These are phyloP conservation scores for Podila horticola DNA, from an alignment of 192 early-diverging fungal genomes.

Conservation along the genomic window DNA sequence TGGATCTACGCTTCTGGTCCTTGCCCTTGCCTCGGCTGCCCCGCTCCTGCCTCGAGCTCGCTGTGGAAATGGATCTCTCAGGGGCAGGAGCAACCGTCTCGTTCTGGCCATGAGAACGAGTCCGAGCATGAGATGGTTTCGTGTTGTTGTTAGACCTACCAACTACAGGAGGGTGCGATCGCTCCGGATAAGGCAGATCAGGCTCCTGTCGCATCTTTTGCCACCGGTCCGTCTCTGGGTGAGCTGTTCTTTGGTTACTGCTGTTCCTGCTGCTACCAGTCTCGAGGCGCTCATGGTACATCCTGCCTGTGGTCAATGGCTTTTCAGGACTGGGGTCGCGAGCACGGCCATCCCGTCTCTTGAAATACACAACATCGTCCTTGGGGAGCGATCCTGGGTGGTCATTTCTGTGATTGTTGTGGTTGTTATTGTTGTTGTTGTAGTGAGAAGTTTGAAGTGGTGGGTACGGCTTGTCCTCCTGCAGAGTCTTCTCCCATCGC, in stretches of 20 bases:
- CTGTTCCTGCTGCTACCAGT: neutral
- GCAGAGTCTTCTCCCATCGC: conserved; percentile 42
- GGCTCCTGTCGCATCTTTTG: conserved; percentile 17
- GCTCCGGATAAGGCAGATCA: conserved; percentile 37
- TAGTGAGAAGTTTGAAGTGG: neutral
- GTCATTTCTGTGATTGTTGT: neutral
- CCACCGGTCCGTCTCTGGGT: conserved; percentile 17
- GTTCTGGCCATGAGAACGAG: conserved; percentile 2
- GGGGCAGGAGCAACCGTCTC: neutral
- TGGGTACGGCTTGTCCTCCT: conserved; percentile 49
- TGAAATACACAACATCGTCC: conserved; percentile 35
- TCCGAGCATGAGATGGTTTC: neutral
- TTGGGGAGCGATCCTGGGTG: conserved; percentile 9
- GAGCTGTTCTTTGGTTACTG: neutral
- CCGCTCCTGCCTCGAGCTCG: neutral
- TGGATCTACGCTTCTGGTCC: conserved; percentile 29
- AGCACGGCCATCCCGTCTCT: conserved; percentile 20
- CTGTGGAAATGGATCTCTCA: conserved; percentile 3
- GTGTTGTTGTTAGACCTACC: neutral
- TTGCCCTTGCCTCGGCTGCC: conserved; percentile 37
- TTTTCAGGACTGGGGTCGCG: neutral
- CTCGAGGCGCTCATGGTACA: conserved; percentile 38
- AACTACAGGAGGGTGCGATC: neutral
- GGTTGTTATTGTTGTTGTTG: neutral
- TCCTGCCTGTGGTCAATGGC: conserved; percentile 11